Conservation (phyloP, 2,329 filamentous ascomycete species). For the Botrytis aclada region DNA sequence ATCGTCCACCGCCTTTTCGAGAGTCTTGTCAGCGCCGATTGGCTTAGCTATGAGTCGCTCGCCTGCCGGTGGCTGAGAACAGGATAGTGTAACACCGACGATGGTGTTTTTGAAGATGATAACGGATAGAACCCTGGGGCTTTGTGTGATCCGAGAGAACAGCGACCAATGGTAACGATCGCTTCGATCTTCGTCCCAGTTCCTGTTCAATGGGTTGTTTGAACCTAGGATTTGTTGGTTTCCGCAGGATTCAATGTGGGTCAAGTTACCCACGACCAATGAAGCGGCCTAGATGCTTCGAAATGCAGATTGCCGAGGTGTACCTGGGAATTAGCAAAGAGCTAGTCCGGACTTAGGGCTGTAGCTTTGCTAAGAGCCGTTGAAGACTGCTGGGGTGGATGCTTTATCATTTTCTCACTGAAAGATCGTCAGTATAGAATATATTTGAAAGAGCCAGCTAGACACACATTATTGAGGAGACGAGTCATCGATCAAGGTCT, state of each 20-base stretch:
- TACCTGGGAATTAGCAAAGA: constrained; percentile 68
- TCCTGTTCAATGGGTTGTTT: background rate
- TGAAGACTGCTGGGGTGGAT: constrained; percentile 73
- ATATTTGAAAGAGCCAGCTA: constrained; percentile 10
- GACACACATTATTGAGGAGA: constrained; percentile 86
- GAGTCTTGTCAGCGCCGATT: background rate
- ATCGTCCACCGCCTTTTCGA: background rate
- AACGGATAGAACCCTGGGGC: background rate
- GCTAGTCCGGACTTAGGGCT: constrained; percentile 72
- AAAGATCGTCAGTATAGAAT: constrained; percentile 38
- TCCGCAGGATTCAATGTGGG: background rate
- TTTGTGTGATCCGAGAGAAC: background rate
- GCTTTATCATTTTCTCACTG: constrained; percentile 99
- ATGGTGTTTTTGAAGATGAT: background rate
- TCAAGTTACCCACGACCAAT: background rate
- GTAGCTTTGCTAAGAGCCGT: constrained; percentile 68
- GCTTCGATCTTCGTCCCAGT: background rate
- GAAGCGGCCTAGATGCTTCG: background rate
- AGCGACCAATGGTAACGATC: background rate
- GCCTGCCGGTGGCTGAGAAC: background rate
- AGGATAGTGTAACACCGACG: too few species aligned
- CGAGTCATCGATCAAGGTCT: background rate
- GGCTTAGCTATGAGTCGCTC: background rate
- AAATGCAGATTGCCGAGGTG: constrained; percentile 45
- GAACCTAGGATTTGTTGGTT: background rate